Percentiles rank a stretch among this genome's conserved stretches.
These are phyloP conservation scores for Xerocomus brunneocitrinus DNA, from an alignment of 768 basidiomycete species.

Conservation along the genomic window DNA sequence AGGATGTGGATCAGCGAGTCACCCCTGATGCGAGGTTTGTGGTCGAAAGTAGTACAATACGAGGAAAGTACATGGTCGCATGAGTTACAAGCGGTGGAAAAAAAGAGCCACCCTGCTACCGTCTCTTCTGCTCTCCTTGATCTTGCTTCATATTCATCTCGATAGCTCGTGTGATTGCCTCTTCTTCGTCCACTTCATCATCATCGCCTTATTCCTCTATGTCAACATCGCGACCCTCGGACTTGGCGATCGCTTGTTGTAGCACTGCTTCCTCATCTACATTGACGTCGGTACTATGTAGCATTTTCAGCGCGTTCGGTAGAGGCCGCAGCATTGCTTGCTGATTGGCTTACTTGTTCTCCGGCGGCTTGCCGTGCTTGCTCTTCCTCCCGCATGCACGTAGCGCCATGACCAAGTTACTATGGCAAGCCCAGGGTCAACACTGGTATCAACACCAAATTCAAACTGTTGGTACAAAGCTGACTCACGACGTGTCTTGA, in stretches of 20 bases:
- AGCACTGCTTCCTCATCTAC: conserved; percentile 78
- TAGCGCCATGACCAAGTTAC: conserved; percentile 38
- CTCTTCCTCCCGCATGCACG: conserved; percentile 59
- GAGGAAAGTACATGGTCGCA: no score
- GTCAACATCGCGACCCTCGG: conserved; percentile 51
- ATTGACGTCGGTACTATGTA: conserved; percentile 41
- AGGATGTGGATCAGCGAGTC: no score
- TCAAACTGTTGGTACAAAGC: conserved; percentile 55
- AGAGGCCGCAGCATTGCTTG: conserved; percentile 20
- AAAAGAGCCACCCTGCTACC: conserved; percentile 11
- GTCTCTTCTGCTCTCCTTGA: conserved; percentile 40
- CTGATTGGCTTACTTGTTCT: conserved; percentile 34
- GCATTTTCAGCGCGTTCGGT: conserved; percentile 26
- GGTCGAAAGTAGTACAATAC: not conserved
- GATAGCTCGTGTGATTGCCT: conserved; percentile 86
- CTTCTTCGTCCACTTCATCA: conserved; percentile 78
- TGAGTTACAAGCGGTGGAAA: not conserved
- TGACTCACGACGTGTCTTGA: no score
- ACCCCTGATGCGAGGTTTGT: no score
- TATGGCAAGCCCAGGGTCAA: conserved; percentile 97
- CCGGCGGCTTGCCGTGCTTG: conserved; percentile 67
- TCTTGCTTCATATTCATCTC: conserved; percentile 85
- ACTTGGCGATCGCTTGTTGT: conserved; percentile 72
- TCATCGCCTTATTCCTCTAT: conserved; percentile 52
- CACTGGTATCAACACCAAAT: conserved; percentile 89